A percentile compares a stretch with the other conserved stretches of the same genome.
Conservation (phyloP, 345 rosid genomes). For the Populus simonii region DNA sequence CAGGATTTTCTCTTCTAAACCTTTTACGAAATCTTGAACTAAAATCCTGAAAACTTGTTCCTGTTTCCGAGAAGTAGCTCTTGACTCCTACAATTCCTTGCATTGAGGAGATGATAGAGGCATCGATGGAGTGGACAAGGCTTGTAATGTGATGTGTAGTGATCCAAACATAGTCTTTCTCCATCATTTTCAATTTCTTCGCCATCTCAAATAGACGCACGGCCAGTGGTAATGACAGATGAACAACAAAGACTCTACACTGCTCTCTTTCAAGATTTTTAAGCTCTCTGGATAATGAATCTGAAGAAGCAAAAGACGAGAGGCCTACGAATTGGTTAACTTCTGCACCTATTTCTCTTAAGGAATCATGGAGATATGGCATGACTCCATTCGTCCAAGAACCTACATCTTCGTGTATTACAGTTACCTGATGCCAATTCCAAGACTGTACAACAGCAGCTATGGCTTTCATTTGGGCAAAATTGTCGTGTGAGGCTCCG, state of each 20-base stretch:
- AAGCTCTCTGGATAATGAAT: conserved; percentile 1
- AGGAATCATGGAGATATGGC: conserved; percentile 12
- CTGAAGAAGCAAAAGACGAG: conserved; percentile 4
- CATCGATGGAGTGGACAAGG: conserved; percentile 11
- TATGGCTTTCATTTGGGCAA: conserved; percentile 25
- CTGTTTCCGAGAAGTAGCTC: background rate
- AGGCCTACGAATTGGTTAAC: conserved; percentile 7
- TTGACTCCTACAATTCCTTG: conserved; percentile 32
- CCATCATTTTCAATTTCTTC: conserved; percentile 28
- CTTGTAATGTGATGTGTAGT: conserved; percentile 25
- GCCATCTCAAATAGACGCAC: conserved; percentile 18
- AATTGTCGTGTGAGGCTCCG: conserved; percentile 18
- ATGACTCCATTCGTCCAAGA: conserved; percentile 8
- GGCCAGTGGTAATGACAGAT: conserved; percentile 16
- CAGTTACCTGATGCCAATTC: conserved; percentile 17
- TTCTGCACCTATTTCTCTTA: conserved; percentile 14
- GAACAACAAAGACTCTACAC: conserved; percentile 38
- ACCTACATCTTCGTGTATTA: conserved; percentile 17
- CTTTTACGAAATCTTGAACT: conserved; percentile 1
- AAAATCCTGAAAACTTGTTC: conserved; percentile 5
- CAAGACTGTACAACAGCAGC: conserved; percentile 28
- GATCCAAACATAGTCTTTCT: conserved; percentile 37
- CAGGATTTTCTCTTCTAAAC: conserved; percentile 16
- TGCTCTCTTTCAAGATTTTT: background rate
- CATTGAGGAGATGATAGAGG: conserved; percentile 17